Base-by-base conservation (phyloP, 306 rosid species). In the Castanospermum australe region DNA sequence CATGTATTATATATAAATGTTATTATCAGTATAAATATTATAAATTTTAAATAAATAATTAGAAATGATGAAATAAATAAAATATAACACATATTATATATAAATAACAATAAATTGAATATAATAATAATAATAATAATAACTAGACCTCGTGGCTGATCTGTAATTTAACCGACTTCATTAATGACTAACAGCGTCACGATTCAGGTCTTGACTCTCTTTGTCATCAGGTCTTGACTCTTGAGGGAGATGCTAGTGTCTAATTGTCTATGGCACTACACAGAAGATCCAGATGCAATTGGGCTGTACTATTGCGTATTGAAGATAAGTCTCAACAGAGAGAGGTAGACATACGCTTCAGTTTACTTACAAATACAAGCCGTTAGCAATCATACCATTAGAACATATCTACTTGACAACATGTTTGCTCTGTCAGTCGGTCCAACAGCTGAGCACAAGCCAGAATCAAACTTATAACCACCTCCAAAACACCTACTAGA, bases 381-480 rank as follows among this genome's bases (percentile, higher is more conserved):
- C 60, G 92, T 89, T 83, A 90, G 91, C 82, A 79, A 76, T 68
- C 82, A 65, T 80, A 85, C 79, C 84, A 86, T 82, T 88, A 80
- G 65, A 83, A 75, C 76, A 78, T 51, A 79, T 83, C 88, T 79
- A 84, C 70, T 68, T 61, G 86, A 89, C 68, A 85, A 66, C 88
- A 64, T 76, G 79, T 89, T 81, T 79, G 83, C 82, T 79, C 79
- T 59, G 89, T 87, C 84, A 83, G 94, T 82, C 79, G 78, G 79
- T 91, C 91, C 90, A 90, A 90, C 98, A 90, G 90, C 89, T 67
- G 96, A 92, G 94, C 92, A 94, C 84, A 89, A 89, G 78, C 87
- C 93, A 83, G 75, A 86, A 80, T 51, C 87, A 86, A 84, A 84
- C 81, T 80, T 72, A 79, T 56, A 79, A 81, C 87, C 51, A 70